Percentiles rank a stretch among this genome's conserved stretches.
phyloP scores from a whole-genome alignment of 1,139 yeast genomes.

The Kodamaea sp. region DNA sequence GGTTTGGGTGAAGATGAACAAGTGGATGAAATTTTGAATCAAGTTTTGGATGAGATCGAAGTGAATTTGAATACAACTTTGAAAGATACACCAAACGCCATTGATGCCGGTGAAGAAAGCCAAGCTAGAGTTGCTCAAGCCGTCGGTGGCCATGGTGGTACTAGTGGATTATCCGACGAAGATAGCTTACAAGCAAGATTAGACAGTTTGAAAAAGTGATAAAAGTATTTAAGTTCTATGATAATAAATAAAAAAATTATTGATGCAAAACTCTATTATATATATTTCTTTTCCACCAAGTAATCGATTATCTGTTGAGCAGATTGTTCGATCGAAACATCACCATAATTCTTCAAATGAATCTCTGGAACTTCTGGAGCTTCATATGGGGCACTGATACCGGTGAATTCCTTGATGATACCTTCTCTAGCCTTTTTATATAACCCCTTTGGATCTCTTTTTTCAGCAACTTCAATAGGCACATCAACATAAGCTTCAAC shows the following conservation, averaged over 20 bases:
- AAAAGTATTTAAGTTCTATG: conserved; percentile 1
- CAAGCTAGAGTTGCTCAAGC: conserved; percentile 37
- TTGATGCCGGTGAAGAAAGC: conserved; percentile 29
- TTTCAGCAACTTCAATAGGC: conserved; percentile 89
- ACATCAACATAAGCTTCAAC: conserved; percentile 90
- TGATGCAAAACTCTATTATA: conserved; percentile 23
- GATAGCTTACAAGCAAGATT: conserved; percentile 88
- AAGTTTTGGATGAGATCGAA: conserved; percentile 94
- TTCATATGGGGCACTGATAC: conserved; percentile 94
- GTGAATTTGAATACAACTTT: conserved; percentile 72
- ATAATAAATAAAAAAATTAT: conserved; percentile 2
- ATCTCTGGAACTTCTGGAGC: conserved; percentile 84
- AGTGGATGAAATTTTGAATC: conserved; percentile 86
- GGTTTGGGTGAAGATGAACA: conserved; percentile 73
- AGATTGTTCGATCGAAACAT: conserved; percentile 71
- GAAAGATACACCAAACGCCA: conserved; percentile 62
- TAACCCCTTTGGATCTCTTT: conserved; percentile 95
- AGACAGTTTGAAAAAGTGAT: conserved; percentile 67
- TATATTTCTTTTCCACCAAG: conserved; percentile 53
- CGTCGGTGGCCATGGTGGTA: conserved; percentile 30
- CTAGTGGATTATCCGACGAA: conserved; percentile 45
- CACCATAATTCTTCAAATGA: conserved; percentile 66
- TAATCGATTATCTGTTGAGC: conserved; percentile 71
- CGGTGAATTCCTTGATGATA: conserved; percentile 89
- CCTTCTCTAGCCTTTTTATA: conserved; percentile 97